Percentiles rank a stretch among this genome's conserved stretches.
Evolutionary conservation across 441 rosid genomes (phyloP).

Genomic region (Syzygium malaccense): DNA sequence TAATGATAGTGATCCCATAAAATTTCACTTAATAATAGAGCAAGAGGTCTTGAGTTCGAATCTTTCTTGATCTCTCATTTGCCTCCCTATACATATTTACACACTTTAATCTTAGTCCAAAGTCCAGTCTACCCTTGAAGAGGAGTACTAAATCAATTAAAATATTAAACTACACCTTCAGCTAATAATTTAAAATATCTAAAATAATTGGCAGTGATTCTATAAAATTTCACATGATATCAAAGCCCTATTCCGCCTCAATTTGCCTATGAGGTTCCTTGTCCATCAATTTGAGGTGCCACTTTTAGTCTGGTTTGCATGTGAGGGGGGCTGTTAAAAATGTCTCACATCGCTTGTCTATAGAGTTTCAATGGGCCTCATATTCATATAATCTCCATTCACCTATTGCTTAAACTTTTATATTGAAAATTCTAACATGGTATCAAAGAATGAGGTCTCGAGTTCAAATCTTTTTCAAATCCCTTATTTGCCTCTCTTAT

Average conservation of each 20-base stretch:
- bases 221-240: neutral
- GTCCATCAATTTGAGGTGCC: too few relatives aligned
- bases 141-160: neutral
- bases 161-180: neutral
- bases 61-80: too few relatives aligned
- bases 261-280: too few relatives aligned
- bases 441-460: neutral
- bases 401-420: neutral
- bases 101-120: neutral
- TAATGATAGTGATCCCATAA: too few relatives aligned
- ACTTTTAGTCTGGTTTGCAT: too few relatives aligned
- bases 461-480: neutral
- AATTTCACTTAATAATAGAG: too few relatives aligned
- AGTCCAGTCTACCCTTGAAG: neutral
- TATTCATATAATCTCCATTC: neutral
- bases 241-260: neutral
- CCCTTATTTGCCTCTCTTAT: neutral
- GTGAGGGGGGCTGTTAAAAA: too few relatives aligned
- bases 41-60: too few relatives aligned
- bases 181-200: neutral
- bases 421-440: neutral
- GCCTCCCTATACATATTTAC: too few relatives aligned
- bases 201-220: too few relatives aligned
- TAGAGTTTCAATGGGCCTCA: neutral
- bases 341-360: too few relatives aligned